Evolutionary conservation across 257 asterid species (phyloP).

Genomic region (Rehmannia glutinosa): DNA sequence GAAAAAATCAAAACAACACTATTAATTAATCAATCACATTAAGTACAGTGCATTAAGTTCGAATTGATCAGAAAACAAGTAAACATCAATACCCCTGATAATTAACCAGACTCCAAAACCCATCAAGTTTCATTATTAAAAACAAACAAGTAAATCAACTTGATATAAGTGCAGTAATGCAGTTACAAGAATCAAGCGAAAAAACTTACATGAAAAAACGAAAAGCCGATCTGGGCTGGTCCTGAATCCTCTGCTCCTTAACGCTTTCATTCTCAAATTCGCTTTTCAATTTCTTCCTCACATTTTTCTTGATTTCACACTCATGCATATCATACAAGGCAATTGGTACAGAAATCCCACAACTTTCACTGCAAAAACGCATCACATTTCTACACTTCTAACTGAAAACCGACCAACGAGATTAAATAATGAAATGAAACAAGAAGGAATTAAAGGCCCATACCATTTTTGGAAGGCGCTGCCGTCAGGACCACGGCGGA

Average conservation of each 20-base stretch:
- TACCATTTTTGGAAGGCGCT: conserved; percentile 58
- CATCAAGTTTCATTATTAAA: too few species aligned
- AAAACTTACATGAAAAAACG: conserved; percentile 31
- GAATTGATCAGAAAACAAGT: too few species aligned
- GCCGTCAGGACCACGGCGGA: conserved; percentile 54
- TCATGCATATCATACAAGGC: conserved; percentile 54
- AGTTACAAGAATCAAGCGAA: not conserved
- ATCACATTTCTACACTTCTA: not conserved
- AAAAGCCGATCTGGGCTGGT: conserved; percentile 57
- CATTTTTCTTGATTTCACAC: conserved; percentile 23
- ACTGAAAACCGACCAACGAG: not conserved
- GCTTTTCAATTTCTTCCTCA: conserved; percentile 26
- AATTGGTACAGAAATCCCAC: conserved; percentile 46
- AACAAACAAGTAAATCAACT: too few species aligned
- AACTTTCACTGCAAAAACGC: conserved; percentile 38
- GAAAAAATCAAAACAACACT: too few species aligned
- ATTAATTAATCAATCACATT: too few species aligned
- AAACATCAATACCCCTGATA: not conserved
- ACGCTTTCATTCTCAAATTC: not conserved
- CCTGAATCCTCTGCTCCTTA: conserved; percentile 13
- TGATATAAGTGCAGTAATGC: too few species aligned
- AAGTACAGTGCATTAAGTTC: too few species aligned
- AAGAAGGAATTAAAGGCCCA: not conserved
- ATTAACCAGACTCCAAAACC: not conserved
- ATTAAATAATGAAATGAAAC: not conserved